Base-by-base conservation (phyloP, 495 filamentous ascomycete genomes). In the Xylaria scruposa region DNA sequence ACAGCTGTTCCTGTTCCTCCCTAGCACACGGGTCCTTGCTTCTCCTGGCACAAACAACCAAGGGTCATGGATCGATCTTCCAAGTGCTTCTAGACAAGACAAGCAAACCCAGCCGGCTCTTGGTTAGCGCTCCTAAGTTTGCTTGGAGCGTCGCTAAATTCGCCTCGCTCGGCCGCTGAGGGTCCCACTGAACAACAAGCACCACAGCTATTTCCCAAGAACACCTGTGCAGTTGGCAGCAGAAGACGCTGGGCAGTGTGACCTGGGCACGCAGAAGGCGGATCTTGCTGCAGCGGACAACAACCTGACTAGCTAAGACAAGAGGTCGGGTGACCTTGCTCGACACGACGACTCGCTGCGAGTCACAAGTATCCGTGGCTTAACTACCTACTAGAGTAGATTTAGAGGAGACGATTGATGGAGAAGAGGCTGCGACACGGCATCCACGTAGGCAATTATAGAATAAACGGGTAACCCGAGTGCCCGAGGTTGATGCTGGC, bases 261-360 rank as follows among this genome's bases (percentile, higher is more conserved):
- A 42, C 26, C 58, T 49, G 68, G 68, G 44, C 59, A 49, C 67
- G 49, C 54, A 69, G 54, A 31, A 60, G 54, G 54, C 44, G 59
- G 49, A 33, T 24, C 46, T 64, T 51, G 59, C 44, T 66, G 59
- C 62, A 44, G 70, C 70, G 70, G 70, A 53, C 51, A 56, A 46
- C 62, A 36, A 53, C 65, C 44, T 31, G 64, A 63, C 63, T 46
- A 51, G 46, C 7, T 51, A 65, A 56, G 61, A 44, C 53, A 71
- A 61, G 64, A 63, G 54, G 36, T 72, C 70, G 44, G 65, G 65
- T 72, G 70, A 72, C 70, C 61, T 72, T 26, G 47, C 40, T 63
- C 49, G 26, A 72, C 70, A 53, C 63, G 49, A 42, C 65, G 49
- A 68, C 47, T 63, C 51, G 54, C 62, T 21, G 54, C 26, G 8